phyloP scores from a whole-genome alignment of 805 yeast genomes.

The Candida awuae region DNA sequence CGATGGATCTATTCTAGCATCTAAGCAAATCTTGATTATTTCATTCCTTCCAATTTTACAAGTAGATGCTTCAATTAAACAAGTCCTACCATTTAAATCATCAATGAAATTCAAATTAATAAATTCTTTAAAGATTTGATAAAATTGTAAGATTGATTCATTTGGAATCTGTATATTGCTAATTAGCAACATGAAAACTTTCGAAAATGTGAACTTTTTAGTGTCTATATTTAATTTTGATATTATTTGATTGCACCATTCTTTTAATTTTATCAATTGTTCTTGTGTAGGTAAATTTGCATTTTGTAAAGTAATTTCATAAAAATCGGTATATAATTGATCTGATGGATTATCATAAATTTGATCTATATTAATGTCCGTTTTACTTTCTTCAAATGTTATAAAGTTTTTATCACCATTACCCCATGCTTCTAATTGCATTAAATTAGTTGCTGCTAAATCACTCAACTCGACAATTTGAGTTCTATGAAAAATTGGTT shows the following conservation, averaged over 20 bases:
- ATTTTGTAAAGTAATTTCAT: constrained; percentile 27
- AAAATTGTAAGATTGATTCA: constrained; percentile 43
- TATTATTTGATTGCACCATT: constrained; percentile 38
- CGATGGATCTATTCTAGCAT: constrained; percentile 21
- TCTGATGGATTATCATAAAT: constrained; percentile 35
- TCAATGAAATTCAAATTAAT: constrained; percentile 61
- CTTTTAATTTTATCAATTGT: constrained; percentile 22
- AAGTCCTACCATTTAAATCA: constrained; percentile 64
- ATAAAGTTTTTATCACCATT: constrained; percentile 30
- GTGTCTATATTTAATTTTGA: constrained; percentile 34
- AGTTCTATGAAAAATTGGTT: constrained; percentile 89
- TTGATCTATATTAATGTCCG: neutral
- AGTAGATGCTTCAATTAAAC: constrained; percentile 60
- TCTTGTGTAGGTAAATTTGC: constrained; percentile 33
- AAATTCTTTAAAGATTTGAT: constrained; percentile 38
- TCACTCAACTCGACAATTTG: constrained; percentile 83
- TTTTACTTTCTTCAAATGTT: constrained; percentile 19
- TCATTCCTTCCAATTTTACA: constrained; percentile 22
- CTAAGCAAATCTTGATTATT: constrained; percentile 23
- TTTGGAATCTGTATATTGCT: constrained; percentile 60
- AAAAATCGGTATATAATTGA: constrained; percentile 64
- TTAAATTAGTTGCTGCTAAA: constrained; percentile 51
- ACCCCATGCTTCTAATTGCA: constrained; percentile 70
- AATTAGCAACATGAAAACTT: constrained; percentile 64
- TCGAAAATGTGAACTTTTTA: constrained; percentile 46